These are phyloP conservation scores for Pestalotiopsis sp. DNA, from an alignment of 2,329 filamentous ascomycete species.

Conservation along the genomic window DNA sequence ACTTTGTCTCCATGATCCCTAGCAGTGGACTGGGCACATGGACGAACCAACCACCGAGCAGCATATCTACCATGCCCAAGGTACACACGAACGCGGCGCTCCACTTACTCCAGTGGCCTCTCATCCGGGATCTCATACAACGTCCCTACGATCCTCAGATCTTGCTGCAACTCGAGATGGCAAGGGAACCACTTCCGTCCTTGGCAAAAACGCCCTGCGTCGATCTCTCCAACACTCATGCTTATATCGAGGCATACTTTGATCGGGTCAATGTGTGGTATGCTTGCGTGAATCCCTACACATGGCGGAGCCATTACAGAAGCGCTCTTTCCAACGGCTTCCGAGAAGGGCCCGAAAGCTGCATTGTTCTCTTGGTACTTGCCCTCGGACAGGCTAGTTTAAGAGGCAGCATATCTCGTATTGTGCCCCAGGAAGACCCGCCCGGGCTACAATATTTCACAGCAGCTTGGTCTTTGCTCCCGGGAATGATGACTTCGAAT, in stretches of 20 bases:
- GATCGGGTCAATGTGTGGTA: constrained; percentile 84
- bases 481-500: constrained; percentile 78
- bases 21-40: constrained; percentile 73
- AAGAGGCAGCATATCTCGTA: constrained; percentile 74
- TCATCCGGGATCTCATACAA: constrained; percentile 78
- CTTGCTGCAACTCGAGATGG: constrained; percentile 81
- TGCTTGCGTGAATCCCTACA: constrained; percentile 81
- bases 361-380: constrained; percentile 77
- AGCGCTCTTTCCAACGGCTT: constrained; percentile 77
- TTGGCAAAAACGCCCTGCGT: constrained; percentile 67
- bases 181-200: constrained; percentile 72
- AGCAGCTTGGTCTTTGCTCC: constrained; percentile 77
- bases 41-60: constrained; percentile 55
- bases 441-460: constrained; percentile 81
- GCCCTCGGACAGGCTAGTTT: constrained; percentile 77
- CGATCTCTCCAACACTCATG: constrained; percentile 73
- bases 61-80: constrained; percentile 86
- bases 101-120: constrained; percentile 78
- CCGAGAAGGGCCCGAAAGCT: constrained; percentile 78
- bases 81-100: constrained; percentile 80
- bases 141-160: constrained; percentile 80
- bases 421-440: constrained; percentile 69
- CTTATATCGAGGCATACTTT: constrained; percentile 81
- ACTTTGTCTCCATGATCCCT: constrained; percentile 58
- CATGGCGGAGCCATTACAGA: constrained; percentile 76